Base-by-base conservation (phyloP, 352 stramenopile species). In the Phytophthora uliginosa region DNA sequence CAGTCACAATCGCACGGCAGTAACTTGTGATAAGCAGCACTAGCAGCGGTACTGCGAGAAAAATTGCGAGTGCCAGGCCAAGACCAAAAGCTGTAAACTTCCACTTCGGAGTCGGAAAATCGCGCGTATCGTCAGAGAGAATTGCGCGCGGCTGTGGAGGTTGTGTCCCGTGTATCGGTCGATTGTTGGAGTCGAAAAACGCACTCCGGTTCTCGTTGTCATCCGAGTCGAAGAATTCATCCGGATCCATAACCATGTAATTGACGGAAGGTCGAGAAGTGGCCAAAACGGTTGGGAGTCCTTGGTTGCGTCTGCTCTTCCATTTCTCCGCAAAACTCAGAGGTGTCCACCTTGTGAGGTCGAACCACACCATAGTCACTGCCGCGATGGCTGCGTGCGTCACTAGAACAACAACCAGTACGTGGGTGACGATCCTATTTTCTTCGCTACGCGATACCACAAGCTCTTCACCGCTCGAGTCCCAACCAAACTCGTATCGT, bases 261-360 rank as follows among this genome's bases (percentile, higher is more conserved):
- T 72, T 75, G 36, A 69, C 58, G 3, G 61, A 57, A 13, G 50
- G 63, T 58, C 54, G 59, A 24, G 53, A 53, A 8, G 38, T 40
- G 5, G 24, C 63, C 36, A 31, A 31, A 36, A 64, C 45, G 2
- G 64, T 67, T 15, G 59, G 52, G 0, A 61, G 45, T 63, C 20
- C 33, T 47, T 52, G 42, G 20, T 34, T 55, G 20, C 45, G 24
- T 20, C 28, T 63, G 9, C 20, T 22, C 13, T 60, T 60, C 59
- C 47, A 72, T n/a, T 13, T 45, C 13, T 18, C 40, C n/a, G 50
- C 65, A 22, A 51, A 70, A 10, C 3, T 45, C 4, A 66, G 42
- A 28, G 69, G 72, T 38, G 64, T 71, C 73, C 73, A 81, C 10
- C 69, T 55, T 38, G 73, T 66, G n/a, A 81, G 42, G 18, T 81